Base-by-base conservation (phyloP, 2,329 filamentous ascomycete species). In the Clonostachys sp. region DNA sequence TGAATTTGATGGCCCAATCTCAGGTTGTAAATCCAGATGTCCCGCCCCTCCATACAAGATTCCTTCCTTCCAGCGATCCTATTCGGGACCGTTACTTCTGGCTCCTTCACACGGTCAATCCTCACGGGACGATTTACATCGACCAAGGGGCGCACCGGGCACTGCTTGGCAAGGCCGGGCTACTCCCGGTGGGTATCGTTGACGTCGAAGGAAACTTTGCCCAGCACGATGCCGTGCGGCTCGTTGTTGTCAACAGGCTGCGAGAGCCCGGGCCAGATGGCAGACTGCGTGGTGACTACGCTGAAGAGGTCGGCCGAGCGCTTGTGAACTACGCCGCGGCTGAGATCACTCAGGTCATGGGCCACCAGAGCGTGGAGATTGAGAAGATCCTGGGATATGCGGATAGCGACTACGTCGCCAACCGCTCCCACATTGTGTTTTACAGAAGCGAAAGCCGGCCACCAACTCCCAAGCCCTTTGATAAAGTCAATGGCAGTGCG, bases 41-140 rank as follows among this genome's bases (percentile, higher is more conserved):
- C 17, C 77, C 81, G 2, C 86, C 91, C 2, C 73, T 96, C 5
- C 94, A 99, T 67, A 99, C 94, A 4, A 86, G 94, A 48, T 99
- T 99, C 74, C 76, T 96, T 12, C 90, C 91, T 1, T 90, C 90
- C 10, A 74, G 80, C 1, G 83, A 88, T 24, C 91, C 92, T 1
- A 94, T 97, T 50, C 84, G 90, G 48, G 94, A 96, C 64, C 86
- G 92, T 51, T 91, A 94, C 62, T 97, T 99, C 76, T 99, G 94
- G 94, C 84, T 99, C 44, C 78, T 97, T 0, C 90, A 99, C 67
- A 94, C 92, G 10, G 82, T 96, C 12, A 84, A 86, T 20, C 90
- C 94, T 0, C 91, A 95, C 59, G 94, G 94, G 13, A 95, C 87
- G 3, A 64, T 99, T 24, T 97, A 89, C 70, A 95, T 99, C 57